These are phyloP conservation scores for Leptomonas seymouri DNA, from an alignment of 208 protist genomes.

Conservation along the genomic window DNA sequence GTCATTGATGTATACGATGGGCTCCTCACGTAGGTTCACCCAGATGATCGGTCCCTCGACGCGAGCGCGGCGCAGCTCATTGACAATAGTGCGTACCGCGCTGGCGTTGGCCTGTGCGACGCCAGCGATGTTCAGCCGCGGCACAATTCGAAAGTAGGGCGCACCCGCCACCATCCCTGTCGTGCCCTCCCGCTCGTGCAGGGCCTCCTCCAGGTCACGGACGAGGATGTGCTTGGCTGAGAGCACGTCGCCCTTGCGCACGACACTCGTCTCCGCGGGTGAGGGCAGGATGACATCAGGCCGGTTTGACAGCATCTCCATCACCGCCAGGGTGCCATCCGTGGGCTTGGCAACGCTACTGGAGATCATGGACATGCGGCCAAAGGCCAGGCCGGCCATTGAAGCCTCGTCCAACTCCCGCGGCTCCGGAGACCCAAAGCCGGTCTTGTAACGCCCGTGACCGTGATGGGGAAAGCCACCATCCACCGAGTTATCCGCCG, in stretches of 20 bases:
- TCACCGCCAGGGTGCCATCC: constrained; percentile 65
- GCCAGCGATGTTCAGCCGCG: constrained; percentile 84
- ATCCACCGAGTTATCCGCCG: not conserved
- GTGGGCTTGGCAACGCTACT: constrained; percentile 61
- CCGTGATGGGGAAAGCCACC: not conserved
- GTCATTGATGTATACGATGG: constrained; percentile 89
- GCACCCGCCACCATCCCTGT: constrained; percentile 84
- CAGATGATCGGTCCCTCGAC: constrained; percentile 74
- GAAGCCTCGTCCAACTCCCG: constrained; percentile 31
- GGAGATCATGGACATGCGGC: constrained; percentile 59
- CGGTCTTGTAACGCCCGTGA: not conserved
- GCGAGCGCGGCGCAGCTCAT: constrained; percentile 73
- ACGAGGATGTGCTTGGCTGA: constrained; percentile 80
- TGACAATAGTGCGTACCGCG: constrained; percentile 75
- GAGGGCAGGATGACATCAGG: constrained; percentile 71
- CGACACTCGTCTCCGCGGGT: constrained; percentile 59
- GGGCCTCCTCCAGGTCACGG: constrained; percentile 75
- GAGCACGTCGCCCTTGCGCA: constrained; percentile 78
- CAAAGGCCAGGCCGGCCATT: constrained; percentile 40
- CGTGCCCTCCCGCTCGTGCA: constrained; percentile 55
- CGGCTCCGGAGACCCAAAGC: not conserved
- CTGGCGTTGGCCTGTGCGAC: constrained; percentile 80
- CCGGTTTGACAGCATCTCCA: constrained; percentile 70
- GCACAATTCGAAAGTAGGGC: constrained; percentile 87
- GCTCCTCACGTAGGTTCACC: constrained; percentile 90